Base-by-base conservation (phyloP, 2,329 filamentous ascomycete genomes). In the Aspergillus sp. region DNA sequence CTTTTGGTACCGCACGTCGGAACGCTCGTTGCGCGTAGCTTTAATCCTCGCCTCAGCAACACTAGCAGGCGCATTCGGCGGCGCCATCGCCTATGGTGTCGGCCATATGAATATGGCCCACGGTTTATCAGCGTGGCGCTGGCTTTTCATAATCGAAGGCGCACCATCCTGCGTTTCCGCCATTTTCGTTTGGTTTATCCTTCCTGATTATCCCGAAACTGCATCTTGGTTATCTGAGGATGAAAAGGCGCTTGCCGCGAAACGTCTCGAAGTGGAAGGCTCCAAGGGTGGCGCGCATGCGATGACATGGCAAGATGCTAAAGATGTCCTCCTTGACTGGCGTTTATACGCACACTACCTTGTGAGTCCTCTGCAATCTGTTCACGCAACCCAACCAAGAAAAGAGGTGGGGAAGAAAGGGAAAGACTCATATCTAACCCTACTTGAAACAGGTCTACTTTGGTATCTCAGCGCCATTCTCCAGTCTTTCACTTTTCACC, bases 401-500 rank as follows among this genome's bases (percentile, higher is more conserved):
- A 30, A 30, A 30, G 11, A 24, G 24, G 24, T 5, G 24, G 24
- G 24, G 24, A 6, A 26, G 26, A 11, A 5, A 20, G 3, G 3
- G 17, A 11, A 42, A 42, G n/a, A 17, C n/a, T 9, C 11, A n/a
- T 30, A 3, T 41, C 48, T 49, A 39, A 49, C 34, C 20, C 17
- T 8, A 26, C 20, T 38, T 17, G 13, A 4, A 45, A 26, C 38
- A 80, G 75, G 69, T 81, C 5, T 82, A 82, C 61, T 82, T 82
- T 55, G 78, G 78, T 8, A 80, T 80, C 36, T 79, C 81, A 2
- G 78, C 79, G 3, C 83, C 84, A 0, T 85, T 87, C 63, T 83
- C 83, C 2, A 83, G 81, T 48, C 74, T 88, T 52, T 85, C 82
- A 12, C 75, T 73, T 76, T 89, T 80, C 70, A 80, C 88, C 0